Evolutionary conservation across 495 filamentous ascomycete species (phyloP).

Genomic region (Tuber indicum): DNA sequence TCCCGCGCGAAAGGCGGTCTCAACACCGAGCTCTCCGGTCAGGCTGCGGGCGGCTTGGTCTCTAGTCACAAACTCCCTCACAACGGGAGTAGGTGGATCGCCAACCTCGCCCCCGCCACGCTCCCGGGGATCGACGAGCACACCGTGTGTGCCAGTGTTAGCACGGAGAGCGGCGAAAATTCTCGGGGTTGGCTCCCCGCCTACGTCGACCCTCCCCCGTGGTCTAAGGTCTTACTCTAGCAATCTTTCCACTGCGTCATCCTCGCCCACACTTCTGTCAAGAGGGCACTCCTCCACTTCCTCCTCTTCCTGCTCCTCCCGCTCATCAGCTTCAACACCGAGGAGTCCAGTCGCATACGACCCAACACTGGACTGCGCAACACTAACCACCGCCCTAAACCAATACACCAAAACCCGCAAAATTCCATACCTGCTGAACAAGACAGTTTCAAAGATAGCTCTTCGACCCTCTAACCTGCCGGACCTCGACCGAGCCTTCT

Average conservation of each 20-base stretch:
- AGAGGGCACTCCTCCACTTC: slow-evolving; percentile 9
- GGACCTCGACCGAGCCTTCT: slow-evolving; percentile 20
- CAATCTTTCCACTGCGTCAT: slow-evolving; percentile 5
- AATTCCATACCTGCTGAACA: slow-evolving; percentile 26
- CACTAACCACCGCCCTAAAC: slow-evolving; percentile 23
- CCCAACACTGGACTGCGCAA: slow-evolving; percentile 24
- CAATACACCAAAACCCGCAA: slow-evolving; percentile 6
- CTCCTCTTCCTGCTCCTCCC: slow-evolving; percentile 8
- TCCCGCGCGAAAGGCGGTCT: slow-evolving; percentile 10
- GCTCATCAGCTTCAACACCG: slow-evolving; percentile 10
- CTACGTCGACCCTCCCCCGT: slow-evolving; percentile 1
- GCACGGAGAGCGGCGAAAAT: slow-evolving; percentile 28
- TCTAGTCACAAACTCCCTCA: not conserved
- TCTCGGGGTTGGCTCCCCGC: slow-evolving; percentile 26
- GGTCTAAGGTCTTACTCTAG: slow-evolving; percentile 6
- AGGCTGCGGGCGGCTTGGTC: slow-evolving; percentile 13
- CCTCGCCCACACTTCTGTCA: slow-evolving; percentile 12
- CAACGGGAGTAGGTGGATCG: not conserved
- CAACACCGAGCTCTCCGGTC: not conserved
- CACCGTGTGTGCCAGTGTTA: slow-evolving; percentile 17
- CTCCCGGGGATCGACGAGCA: not conserved
- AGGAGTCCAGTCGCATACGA: slow-evolving; percentile 22
- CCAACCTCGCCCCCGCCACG: slow-evolving; percentile 17
- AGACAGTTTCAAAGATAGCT: slow-evolving; percentile 9
- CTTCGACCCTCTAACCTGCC: slow-evolving; percentile 26